These are phyloP conservation scores for Aquilaria malaccensis DNA, from an alignment of 345 rosid genomes.

Conservation along the genomic window DNA sequence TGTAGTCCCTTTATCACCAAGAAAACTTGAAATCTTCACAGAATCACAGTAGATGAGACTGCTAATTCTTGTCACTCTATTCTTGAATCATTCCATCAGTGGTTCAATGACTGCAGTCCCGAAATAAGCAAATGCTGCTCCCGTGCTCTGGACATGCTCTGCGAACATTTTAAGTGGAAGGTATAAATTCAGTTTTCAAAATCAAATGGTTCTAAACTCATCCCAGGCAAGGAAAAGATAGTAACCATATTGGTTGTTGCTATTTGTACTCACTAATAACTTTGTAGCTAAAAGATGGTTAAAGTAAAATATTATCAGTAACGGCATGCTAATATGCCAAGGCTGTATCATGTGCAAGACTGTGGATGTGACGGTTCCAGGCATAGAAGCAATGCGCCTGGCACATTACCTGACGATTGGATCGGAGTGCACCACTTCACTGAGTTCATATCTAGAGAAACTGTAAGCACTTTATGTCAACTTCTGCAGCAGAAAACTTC, in stretches of 20 bases:
- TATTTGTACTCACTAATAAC: background rate
- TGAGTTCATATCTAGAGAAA: slow-evolving; percentile 38
- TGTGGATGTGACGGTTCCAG: slow-evolving; percentile 63
- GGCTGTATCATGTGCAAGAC: slow-evolving; percentile 24
- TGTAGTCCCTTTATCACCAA: slow-evolving; percentile 3
- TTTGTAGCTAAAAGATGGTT: background rate
- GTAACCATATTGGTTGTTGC: too few species aligned
- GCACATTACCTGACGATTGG: slow-evolving; percentile 69
- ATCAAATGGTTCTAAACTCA: too few species aligned
- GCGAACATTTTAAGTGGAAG: slow-evolving; percentile 45
- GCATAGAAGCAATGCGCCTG: slow-evolving; percentile 65
- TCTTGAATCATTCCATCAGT: slow-evolving; percentile 34
- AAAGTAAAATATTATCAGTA: background rate
- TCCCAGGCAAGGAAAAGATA: too few species aligned
- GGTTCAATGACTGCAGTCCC: slow-evolving; percentile 61
- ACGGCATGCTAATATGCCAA: slow-evolving; percentile 13
- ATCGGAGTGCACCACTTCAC: slow-evolving; percentile 47
- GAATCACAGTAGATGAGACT: background rate
- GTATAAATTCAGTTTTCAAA: slow-evolving; percentile 18
- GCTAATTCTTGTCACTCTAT: slow-evolving; percentile 1
- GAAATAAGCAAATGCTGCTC: slow-evolving; percentile 49
- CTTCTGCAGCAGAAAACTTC: background rate
- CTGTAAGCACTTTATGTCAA: slow-evolving; percentile 24
- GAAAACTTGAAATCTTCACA: background rate
- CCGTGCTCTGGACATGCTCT: slow-evolving; percentile 30